phyloP scores from a whole-genome alignment of 2,329 filamentous ascomycete species.

The Rhynchosporium graminicola region DNA sequence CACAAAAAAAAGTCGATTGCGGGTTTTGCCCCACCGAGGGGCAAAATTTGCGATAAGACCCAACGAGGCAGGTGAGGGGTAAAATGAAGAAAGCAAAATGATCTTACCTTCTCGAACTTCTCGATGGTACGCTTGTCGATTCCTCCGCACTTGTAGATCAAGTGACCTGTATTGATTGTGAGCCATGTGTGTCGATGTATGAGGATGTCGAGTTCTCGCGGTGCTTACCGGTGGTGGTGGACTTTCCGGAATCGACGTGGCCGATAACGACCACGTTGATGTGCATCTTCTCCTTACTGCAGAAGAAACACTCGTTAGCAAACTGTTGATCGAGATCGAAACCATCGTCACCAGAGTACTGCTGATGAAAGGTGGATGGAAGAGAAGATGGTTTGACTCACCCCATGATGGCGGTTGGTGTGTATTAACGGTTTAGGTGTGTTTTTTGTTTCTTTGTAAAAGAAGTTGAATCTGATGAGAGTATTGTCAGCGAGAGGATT shows the following conservation, averaged over 20 bases:
- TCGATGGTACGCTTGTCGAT: slow-evolving; percentile 99
- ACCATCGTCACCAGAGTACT: slow-evolving; percentile 26
- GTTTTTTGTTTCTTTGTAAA: slow-evolving; percentile 31
- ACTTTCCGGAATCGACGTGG: slow-evolving; percentile 99
- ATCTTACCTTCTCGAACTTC: slow-evolving; percentile 99
- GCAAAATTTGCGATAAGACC: slow-evolving; percentile 37
- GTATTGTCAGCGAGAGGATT: slow-evolving; percentile 24
- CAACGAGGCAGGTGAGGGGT: slow-evolving; percentile 20
- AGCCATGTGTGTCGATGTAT: slow-evolving; percentile 23
- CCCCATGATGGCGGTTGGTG: slow-evolving; percentile 41
- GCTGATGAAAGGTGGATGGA: slow-evolving; percentile 23
- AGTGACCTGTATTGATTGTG: slow-evolving; percentile 60
- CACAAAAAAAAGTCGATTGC: slow-evolving; percentile 28
- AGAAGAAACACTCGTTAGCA: slow-evolving; percentile 34
- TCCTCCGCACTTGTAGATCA: slow-evolving; percentile 99
- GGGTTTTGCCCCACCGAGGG: slow-evolving; percentile 38
- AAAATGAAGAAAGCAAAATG: slow-evolving; percentile 15
- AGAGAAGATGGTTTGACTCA: slow-evolving; percentile 30
- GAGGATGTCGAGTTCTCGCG: neutral
- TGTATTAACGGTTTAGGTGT: slow-evolving; percentile 32
- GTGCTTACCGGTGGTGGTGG: slow-evolving; percentile 84
- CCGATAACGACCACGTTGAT: slow-evolving; percentile 99
- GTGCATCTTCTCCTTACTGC: slow-evolving; percentile 93
- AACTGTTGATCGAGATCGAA: slow-evolving; percentile 24
- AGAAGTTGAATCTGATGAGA: slow-evolving; percentile 34